Conservation (phyloP, 2,329 filamentous ascomycete species). For the Aspergillus sp. region DNA sequence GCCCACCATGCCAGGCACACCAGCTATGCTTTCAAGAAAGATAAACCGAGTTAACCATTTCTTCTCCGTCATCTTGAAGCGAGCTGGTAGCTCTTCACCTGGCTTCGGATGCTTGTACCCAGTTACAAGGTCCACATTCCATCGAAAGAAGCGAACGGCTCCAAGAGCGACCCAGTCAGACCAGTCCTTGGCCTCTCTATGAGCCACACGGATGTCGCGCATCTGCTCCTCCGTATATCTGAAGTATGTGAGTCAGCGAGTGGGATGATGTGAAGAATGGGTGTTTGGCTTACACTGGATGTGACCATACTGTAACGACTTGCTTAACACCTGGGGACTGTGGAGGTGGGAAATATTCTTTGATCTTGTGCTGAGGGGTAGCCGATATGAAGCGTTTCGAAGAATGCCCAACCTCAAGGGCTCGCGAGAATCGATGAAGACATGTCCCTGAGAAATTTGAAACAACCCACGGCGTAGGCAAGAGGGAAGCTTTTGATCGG, state of each 20-base stretch:
- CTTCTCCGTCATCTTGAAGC: conserved; percentile 59
- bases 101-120: conserved; percentile 62
- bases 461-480: no score
- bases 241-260: neutral
- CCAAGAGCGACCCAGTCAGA: conserved; percentile 73
- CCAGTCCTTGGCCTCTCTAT: conserved; percentile 63
- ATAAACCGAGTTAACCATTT: conserved; percentile 87
- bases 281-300: conserved; percentile 43
- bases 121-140: conserved; percentile 74
- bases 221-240: conserved; percentile 72
- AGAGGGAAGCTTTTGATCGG: no score
- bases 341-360: neutral
- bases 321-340: neutral
- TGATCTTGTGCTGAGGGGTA: no score
- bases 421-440: no score
- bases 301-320: conserved; percentile 57
- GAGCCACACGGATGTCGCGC: conserved; percentile 64
- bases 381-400: no score
- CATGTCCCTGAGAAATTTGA: no score
- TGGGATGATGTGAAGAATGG: neutral
- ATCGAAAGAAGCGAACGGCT: conserved; percentile 68
- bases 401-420: no score
- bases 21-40: conserved; percentile 87
- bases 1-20: conserved; percentile 90
- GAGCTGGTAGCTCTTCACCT: conserved; percentile 47